Conservation (phyloP, 2,329 filamentous ascomycete species). For the Cytospora paraplurivora region DNA sequence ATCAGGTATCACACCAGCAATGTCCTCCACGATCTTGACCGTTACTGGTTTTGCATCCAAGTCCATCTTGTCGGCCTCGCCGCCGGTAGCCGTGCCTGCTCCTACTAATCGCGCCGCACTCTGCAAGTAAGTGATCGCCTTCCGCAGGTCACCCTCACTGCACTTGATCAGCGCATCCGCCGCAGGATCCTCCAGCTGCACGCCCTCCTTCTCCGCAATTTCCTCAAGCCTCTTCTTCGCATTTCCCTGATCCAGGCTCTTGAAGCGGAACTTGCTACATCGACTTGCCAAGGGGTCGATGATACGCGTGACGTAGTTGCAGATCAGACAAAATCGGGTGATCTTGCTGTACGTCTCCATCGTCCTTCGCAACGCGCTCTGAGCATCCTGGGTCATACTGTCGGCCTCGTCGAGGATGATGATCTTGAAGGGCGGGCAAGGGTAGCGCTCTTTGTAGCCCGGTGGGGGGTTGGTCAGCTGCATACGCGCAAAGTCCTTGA, state of each 20-base stretch:
- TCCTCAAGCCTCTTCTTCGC: slow-evolving; percentile 76
- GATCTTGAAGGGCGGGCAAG: slow-evolving; percentile 98
- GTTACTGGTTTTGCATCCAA: slow-evolving; percentile 66
- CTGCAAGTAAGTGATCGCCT: slow-evolving; percentile 95
- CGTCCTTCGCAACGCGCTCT: slow-evolving; percentile 86
- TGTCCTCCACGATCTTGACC: slow-evolving; percentile 83
- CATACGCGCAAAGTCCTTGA: slow-evolving; percentile 97
- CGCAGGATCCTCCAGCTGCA: slow-evolving; percentile 75
- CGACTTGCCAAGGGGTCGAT: slow-evolving; percentile 93
- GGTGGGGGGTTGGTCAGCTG: slow-evolving; percentile 83
- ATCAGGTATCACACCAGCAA: slow-evolving; percentile 89
- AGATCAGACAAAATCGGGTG: slow-evolving; percentile 95
- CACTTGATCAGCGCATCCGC: slow-evolving; percentile 82
- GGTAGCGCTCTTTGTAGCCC: slow-evolving; percentile 71
- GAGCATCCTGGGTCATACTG: slow-evolving; percentile 98
- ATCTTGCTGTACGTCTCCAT: slow-evolving; percentile 99
- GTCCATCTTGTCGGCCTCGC: slow-evolving; percentile 60
- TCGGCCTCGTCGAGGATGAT: slow-evolving; percentile 98
- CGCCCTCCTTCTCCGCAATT: slow-evolving; percentile 79
- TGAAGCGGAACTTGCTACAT: slow-evolving; percentile 98
- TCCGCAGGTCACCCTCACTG: slow-evolving; percentile 90
- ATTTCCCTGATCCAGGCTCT: slow-evolving; percentile 86
- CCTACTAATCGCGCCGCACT: slow-evolving; percentile 89
- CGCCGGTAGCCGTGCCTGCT: slow-evolving; percentile 53
- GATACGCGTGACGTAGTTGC: slow-evolving; percentile 98